Conservation (phyloP, 1,139 yeast genomes). For the Kodamaea sp. region DNA sequence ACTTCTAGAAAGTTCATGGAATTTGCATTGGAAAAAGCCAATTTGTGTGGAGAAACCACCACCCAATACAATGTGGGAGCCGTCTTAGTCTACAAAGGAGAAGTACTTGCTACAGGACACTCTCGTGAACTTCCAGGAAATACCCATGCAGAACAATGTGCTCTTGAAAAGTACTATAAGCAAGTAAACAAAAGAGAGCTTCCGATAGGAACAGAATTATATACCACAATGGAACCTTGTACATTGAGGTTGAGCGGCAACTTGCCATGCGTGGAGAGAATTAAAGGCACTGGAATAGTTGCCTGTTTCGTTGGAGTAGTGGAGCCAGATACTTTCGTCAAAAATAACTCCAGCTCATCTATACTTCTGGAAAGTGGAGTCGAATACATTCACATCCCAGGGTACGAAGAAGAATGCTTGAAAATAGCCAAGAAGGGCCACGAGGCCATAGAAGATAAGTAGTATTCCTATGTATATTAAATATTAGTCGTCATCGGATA, state of each 20-base stretch:
- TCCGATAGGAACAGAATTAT: slow-evolving; percentile 79
- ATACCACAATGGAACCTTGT: slow-evolving; percentile 99
- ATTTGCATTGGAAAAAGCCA: slow-evolving; percentile 73
- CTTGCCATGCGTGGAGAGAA: slow-evolving; percentile 81
- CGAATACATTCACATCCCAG: slow-evolving; percentile 79
- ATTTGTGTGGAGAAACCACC: slow-evolving; percentile 76
- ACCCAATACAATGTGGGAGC: slow-evolving; percentile 97
- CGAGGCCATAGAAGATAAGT: slow-evolving; percentile 21
- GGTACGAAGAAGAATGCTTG: slow-evolving; percentile 74
- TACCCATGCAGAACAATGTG: slow-evolving; percentile 98
- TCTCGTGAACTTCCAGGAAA: slow-evolving; percentile 93
- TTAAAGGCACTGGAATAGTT: slow-evolving; percentile 54
- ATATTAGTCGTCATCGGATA: slow-evolving; percentile 12
- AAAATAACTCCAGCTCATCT: slow-evolving; percentile 65
- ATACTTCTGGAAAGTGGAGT: slow-evolving; percentile 58
- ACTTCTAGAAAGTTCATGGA: slow-evolving; percentile 58
- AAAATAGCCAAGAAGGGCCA: slow-evolving; percentile 81
- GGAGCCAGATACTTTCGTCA: slow-evolving; percentile 88
- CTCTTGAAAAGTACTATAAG: slow-evolving; percentile 69
- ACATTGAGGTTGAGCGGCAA: slow-evolving; percentile 88
- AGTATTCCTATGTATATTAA: not conserved
- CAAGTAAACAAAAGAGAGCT: slow-evolving; percentile 41
- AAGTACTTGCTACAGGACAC: slow-evolving; percentile 74
- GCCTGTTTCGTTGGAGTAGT: slow-evolving; percentile 89
- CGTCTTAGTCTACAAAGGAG: slow-evolving; percentile 66